Conservation (phyloP, 306 rosid species). For the Corylus americana region DNA sequence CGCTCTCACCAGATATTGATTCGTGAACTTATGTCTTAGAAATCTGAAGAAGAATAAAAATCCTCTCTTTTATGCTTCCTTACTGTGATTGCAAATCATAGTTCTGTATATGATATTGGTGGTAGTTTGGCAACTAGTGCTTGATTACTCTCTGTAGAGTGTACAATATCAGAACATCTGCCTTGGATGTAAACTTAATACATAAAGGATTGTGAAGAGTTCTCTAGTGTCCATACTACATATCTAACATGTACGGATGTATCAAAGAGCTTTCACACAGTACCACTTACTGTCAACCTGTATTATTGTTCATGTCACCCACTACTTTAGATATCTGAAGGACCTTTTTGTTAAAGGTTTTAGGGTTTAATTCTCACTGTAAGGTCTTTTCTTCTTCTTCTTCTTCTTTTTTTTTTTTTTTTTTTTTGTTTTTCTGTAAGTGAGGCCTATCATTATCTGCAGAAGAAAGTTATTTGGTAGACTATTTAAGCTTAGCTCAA, state of each 20-base stretch:
- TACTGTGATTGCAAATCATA: not conserved
- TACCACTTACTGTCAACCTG: not conserved
- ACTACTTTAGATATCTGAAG: not conserved
- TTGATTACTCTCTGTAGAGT: not conserved
- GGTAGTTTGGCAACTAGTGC: not conserved
- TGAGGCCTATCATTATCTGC: not conserved
- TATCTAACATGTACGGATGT: not conserved
- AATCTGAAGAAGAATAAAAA: not conserved
- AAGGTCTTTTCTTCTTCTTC: not conserved
- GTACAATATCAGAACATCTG: not conserved
- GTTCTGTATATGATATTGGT: slow-evolving; percentile 1
- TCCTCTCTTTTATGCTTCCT: not conserved
- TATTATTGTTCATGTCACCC: not conserved
- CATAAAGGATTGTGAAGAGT: not conserved
- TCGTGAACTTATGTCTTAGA: not conserved
- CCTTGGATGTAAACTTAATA: not conserved
- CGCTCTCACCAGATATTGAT: not conserved
- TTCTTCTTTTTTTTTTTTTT: too few species aligned
- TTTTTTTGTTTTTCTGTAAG: not conserved
- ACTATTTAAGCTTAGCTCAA: not conserved
- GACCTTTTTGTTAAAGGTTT: not conserved
- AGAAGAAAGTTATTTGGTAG: not conserved
- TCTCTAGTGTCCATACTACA: not conserved
- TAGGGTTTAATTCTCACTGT: not conserved
- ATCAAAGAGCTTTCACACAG: not conserved